Evolutionary conservation across 2,329 filamentous ascomycete genomes (phyloP), one percentile per base, ranked within the genome.

Genomic region (Bipolaris cookei): DNA sequence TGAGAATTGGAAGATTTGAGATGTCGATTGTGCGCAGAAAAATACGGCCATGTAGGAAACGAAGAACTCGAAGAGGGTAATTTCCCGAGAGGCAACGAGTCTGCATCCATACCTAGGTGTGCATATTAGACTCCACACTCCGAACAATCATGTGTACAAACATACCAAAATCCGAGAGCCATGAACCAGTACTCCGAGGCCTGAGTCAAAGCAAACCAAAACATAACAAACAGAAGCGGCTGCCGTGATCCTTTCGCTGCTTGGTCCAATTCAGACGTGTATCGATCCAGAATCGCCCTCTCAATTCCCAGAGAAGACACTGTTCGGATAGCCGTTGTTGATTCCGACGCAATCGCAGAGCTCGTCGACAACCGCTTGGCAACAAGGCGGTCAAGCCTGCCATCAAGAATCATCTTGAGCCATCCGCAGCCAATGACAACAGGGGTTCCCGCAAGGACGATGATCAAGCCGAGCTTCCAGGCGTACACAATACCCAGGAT

Each of bases 241-340:
- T 59, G 61, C 3, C 53, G 37, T 16, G 58, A 65, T 13, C 45
- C 30, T 21, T 20, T 46, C 4, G 61, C 66, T 37, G 77, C 74
- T 48, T 76, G 73, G 0, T 84, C 86, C n/a, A 97, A 83, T 18
- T 88, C 86, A 0, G 77, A 69, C 51, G 85, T 86, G 76, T 97
- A 97, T 45, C 88, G 82, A 2, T 77, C 68, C 67, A 90, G 21
- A 18, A 62, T 50, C 6, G 50, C 43, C 3, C 14, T 83, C 77
- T 97, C 93, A 13, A 92, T 87, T 0, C 92, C 96, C 41, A 97
- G 83, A 3, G 91, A 90, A 6, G 92, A 93, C 11, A 97, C 92
- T 2, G 93, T 97, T 49, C 92, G 89, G 66, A 97, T 96, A 11
- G 91, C 55, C 6, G 51, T 64, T 41, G 54, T 65, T 42, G 50